A percentile compares a stretch with the other conserved stretches of the same genome.
Evolutionary conservation across 169 alveolate species (phyloP).

Genomic region (Cryptosporidium sp.): DNA sequence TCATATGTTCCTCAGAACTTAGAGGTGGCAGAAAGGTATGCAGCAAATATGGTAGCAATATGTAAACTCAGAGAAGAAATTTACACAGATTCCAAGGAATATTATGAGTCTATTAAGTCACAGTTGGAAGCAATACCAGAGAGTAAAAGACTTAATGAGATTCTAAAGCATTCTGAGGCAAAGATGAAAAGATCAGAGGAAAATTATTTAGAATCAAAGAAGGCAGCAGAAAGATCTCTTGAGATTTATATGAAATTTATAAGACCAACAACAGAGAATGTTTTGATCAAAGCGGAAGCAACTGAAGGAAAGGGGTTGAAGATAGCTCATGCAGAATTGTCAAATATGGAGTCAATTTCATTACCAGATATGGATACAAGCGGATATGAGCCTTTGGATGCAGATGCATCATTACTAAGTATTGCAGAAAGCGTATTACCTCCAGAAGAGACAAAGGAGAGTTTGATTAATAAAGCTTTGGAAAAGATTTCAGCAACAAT

Average conservation of each 20-base stretch:
- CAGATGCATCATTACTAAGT: conserved; percentile 61
- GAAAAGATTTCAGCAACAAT: conserved; percentile 56
- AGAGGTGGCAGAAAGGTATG: conserved; percentile 69
- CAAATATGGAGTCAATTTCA: conserved; percentile 53
- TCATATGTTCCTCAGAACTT: conserved; percentile 53
- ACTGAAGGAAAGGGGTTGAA: conserved; percentile 68
- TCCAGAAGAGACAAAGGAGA: conserved; percentile 52
- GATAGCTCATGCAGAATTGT: conserved; percentile 47
- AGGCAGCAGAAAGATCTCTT: conserved; percentile 67
- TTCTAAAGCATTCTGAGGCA: conserved; percentile 5
- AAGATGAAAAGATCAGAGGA: conserved; percentile 31
- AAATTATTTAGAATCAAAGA: conserved; percentile 43
- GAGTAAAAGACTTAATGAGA: conserved; percentile 21
- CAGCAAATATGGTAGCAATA: conserved; percentile 72
- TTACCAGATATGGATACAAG: conserved; percentile 74
- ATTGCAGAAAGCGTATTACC: conserved; percentile 48
- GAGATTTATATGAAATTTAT: conserved; percentile 40
- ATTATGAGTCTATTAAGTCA: conserved; percentile 31
- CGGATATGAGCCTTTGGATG: conserved; percentile 60
- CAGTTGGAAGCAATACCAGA: conserved; percentile 38
- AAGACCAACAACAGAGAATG: conserved; percentile 39
- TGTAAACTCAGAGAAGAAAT: conserved; percentile 63
- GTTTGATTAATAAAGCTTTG: conserved; percentile 30
- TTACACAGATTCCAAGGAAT: conserved; percentile 40
- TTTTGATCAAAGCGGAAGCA: conserved; percentile 17